phyloP scores from a whole-genome alignment of 2,329 filamentous ascomycete species.

The Colletotrichum destructivum region DNA sequence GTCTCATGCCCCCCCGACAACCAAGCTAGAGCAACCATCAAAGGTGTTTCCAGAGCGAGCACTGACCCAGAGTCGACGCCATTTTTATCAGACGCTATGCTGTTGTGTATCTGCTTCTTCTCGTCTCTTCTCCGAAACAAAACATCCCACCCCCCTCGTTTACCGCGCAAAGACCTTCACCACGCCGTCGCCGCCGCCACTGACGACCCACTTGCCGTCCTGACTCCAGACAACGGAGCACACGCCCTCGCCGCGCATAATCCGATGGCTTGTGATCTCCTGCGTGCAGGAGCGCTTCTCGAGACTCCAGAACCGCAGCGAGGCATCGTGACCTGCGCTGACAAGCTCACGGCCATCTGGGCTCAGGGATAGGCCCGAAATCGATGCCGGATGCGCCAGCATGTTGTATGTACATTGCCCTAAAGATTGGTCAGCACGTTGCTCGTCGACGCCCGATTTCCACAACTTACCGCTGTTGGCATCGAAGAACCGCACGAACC shows the following conservation, averaged over 20 bases:
- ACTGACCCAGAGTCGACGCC: conserved; percentile 31
- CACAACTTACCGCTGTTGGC: conserved; percentile 91
- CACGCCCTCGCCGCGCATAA: conserved; percentile 96
- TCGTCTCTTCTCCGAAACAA: conserved; percentile 9
- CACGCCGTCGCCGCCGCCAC: conserved; percentile 93
- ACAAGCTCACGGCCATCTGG: conserved; percentile 96
- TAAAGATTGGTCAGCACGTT: conserved; percentile 53
- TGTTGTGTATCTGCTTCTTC: conserved; percentile 27
- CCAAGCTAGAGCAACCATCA: conserved; percentile 10
- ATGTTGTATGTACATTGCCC: conserved; percentile 99
- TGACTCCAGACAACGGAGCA: conserved; percentile 96
- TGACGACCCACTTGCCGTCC: conserved; percentile 94
- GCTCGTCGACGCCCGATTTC: not conserved
- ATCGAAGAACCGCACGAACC: conserved; percentile 97
- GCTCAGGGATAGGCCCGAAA: conserved; percentile 91
- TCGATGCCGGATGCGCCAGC: conserved; percentile 94
- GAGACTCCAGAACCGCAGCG: conserved; percentile 95
- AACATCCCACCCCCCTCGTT: conserved; percentile 16
- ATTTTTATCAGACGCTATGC: conserved; percentile 38
- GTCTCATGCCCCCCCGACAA: conserved; percentile 10
- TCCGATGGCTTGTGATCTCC: conserved; percentile 91
- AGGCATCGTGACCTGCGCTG: conserved; percentile 95
- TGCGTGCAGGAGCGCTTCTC: conserved; percentile 97
- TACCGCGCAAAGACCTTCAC: conserved; percentile 89
- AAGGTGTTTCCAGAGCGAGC: conserved; percentile 19